Base-by-base conservation (phyloP, 257 asterid species). In the Phtheirospermum japonicum region DNA sequence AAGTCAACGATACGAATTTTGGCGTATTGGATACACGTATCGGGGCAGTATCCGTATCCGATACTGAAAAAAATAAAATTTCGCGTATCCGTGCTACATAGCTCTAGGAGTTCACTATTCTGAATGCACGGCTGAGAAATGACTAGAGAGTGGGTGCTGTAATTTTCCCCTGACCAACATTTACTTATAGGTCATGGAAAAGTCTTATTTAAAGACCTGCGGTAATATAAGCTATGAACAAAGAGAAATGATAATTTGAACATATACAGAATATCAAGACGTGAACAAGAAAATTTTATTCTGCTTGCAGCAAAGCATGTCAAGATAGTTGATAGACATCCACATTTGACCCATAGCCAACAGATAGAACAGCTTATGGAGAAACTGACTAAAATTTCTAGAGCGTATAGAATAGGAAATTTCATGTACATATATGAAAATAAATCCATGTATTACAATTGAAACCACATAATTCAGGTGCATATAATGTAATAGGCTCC, bases 311-410 rank as follows among this genome's bases (percentile, higher is more conserved):
- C 49, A 45, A 28, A 17, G 28, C 48, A 63, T 10, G 17, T 17
- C 57, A 37, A 6, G 42, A 36, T 36, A 23, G 28, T 23, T 23
- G 3, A 23, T 3, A 23, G 28, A 23, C 28, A 23, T 23, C 28
- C 28, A 23, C 28, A 23, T 23, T 23, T 23, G 28, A 23, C 28
- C 1, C 28, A 23, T 23, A 23, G 42, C 33, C 11, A 14, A 40
- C 37, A 17, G 30, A 51, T 14, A 19, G 60, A 71, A 42, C 66
- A 64, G 34, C 64, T 58, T 31, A 66, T 36, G 42, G 11, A 6
- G 42, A 36, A 36, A 36, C 42, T 36, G 42, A 36, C 10, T 36
- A 36, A 36, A 36, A 36, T 36, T 19, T n/a, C 30, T 10, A 62
- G 19, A 19, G 46, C 43, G 26, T 40, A 16, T 49, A 56, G 51